Evolutionary conservation across 148 eudicot genomes (phyloP).

Genomic region (Polygonum maritimum): DNA sequence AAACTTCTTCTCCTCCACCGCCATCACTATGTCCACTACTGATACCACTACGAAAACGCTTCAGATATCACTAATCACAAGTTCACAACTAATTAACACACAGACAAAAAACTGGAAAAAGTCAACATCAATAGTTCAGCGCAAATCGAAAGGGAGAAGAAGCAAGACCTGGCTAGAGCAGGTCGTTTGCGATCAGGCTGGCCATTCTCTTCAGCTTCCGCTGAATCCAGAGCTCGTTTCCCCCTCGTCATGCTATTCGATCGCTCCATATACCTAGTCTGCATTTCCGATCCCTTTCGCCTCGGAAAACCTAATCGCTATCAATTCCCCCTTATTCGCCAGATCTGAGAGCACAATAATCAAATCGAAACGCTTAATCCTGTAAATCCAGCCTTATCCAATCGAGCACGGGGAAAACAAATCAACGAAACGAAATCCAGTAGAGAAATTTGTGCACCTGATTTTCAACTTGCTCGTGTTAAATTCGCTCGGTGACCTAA

Average conservation of each 20-base stretch:
- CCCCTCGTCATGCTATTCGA: constrained; percentile 59
- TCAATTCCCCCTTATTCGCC: background rate
- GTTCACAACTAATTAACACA: background rate
- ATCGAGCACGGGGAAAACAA: background rate
- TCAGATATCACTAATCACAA: too few species aligned
- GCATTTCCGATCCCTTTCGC: constrained; percentile 33
- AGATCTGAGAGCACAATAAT: constrained; percentile 2
- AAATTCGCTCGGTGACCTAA: background rate
- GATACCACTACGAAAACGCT: background rate
- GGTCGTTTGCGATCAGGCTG: constrained; percentile 83
- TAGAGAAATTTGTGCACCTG: background rate
- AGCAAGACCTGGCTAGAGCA: constrained; percentile 77
- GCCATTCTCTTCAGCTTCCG: constrained; percentile 37
- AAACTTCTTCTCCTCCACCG: background rate
- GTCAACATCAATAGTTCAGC: background rate
- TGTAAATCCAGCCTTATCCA: background rate
- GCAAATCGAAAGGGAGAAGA: background rate
- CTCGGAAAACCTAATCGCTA: background rate
- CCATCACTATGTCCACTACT: background rate
- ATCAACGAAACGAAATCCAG: background rate
- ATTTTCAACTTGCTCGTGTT: background rate
- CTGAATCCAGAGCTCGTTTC: constrained; percentile 62
- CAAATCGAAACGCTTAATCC: background rate
- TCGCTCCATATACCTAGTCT: constrained; percentile 71
- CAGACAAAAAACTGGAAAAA: background rate